Conservation (phyloP, 2,329 filamentous ascomycete genomes). For the Talaromyces rugulosus region DNA sequence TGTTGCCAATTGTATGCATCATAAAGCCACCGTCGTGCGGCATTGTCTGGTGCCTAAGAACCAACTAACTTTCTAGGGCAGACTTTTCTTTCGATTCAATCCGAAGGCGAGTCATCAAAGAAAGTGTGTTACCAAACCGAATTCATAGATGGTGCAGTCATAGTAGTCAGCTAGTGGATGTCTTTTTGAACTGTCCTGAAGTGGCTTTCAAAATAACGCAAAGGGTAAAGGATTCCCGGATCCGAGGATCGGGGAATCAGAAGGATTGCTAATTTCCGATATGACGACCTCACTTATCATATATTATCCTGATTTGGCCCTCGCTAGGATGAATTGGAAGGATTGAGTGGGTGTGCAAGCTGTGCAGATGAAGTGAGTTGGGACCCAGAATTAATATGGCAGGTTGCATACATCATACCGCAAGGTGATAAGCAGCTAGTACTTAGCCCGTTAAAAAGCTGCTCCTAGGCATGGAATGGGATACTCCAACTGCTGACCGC, state of each 20-base stretch:
- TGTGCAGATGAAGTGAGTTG: not conserved
- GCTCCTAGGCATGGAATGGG: not conserved
- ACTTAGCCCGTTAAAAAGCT: not conserved
- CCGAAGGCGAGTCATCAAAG: not conserved
- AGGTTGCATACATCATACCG: not conserved
- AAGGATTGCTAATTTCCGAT: not conserved
- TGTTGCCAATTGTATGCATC: not conserved
- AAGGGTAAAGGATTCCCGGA: not conserved
- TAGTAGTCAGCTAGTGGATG: not conserved
- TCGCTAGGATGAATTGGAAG: not conserved
- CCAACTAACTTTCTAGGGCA: not conserved
- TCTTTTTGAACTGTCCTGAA: not conserved
- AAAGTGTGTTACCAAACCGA: too few species aligned
- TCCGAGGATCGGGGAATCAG: not conserved
- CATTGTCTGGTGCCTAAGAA: not conserved
- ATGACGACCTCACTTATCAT: not conserved
- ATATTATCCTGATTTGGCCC: not conserved
- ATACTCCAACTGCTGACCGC: not conserved
- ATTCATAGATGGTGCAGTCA: not conserved
- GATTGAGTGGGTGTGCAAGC: not conserved
- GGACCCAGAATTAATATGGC: not conserved
- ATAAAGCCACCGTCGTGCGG: not conserved
- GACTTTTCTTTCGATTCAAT: not conserved
- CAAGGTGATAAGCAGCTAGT: not conserved
- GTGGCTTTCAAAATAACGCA: not conserved